Evolutionary conservation across 352 stramenopile genomes (phyloP).

Genomic region (Globisporangium irregulare): DNA sequence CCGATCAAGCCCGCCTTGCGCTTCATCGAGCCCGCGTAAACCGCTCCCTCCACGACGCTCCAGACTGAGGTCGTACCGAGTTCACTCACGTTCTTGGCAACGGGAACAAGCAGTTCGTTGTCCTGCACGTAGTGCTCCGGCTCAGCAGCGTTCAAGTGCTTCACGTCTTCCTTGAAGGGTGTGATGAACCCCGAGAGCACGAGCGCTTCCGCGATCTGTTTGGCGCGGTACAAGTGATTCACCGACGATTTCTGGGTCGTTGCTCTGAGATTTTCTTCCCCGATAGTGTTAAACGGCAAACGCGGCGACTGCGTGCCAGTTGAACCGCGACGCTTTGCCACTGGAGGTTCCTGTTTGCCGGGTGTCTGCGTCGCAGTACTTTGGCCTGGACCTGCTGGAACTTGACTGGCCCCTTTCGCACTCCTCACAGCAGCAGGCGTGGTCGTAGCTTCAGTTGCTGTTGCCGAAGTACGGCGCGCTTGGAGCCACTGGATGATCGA

Average conservation of each 20-base stretch:
- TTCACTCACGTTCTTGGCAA: not conserved
- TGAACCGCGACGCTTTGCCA: too few species aligned
- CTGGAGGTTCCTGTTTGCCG: too few species aligned
- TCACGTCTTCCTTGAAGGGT: constrained; percentile 6
- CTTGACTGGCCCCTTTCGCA: not conserved
- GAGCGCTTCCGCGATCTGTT: constrained; percentile 11
- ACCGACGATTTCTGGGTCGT: not conserved
- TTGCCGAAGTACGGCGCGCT: not conserved
- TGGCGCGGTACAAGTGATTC: not conserved
- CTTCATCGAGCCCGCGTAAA: constrained; percentile 9
- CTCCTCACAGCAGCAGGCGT: not conserved
- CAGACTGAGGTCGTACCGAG: constrained; percentile 6
- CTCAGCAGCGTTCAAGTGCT: not conserved
- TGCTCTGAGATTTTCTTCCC: not conserved
- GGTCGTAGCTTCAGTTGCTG: not conserved
- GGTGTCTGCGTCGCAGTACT: too few species aligned
- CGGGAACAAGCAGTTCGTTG: constrained; percentile 7
- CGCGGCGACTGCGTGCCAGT: not conserved
- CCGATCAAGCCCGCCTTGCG: constrained; percentile 9
- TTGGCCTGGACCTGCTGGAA: not conserved
- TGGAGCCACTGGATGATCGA: not conserved
- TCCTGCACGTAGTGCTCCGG: constrained; percentile 1
- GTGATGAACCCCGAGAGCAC: constrained; percentile 12
- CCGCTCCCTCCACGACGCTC: constrained; percentile 4
- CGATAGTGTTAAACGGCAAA: not conserved